Conservation (phyloP, 2,329 filamentous ascomycete genomes). For the Ophiosphaerella korrae region DNA sequence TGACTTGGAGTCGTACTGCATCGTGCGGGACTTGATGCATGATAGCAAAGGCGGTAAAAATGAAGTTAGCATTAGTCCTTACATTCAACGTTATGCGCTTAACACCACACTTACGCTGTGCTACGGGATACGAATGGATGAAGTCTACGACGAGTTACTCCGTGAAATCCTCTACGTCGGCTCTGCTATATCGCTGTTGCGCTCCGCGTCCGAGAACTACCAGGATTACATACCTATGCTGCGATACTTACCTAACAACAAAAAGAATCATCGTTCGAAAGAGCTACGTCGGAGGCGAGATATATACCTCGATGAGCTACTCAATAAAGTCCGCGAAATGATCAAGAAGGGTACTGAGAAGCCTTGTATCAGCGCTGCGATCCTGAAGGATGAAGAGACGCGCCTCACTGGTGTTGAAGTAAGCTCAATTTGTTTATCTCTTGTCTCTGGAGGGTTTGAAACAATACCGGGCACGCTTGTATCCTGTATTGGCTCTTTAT, state of each 20-base stretch:
- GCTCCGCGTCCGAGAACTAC: slow-evolving; percentile 59
- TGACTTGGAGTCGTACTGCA: slow-evolving; percentile 59
- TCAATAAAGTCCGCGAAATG: slow-evolving; percentile 59
- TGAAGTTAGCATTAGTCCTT: slow-evolving; percentile 56
- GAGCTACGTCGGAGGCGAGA: slow-evolving; percentile 56
- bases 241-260: slow-evolving; percentile 58
- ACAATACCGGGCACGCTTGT: slow-evolving; percentile 61
- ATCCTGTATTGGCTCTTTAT: slow-evolving; percentile 57
- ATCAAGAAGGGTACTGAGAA: slow-evolving; percentile 59
- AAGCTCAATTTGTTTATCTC: slow-evolving; percentile 58
- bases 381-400: slow-evolving; percentile 60
- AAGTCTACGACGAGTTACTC: slow-evolving; percentile 57
- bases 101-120: slow-evolving; percentile 62
- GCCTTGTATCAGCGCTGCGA: slow-evolving; percentile 60
- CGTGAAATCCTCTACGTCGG: slow-evolving; percentile 60
- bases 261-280: slow-evolving; percentile 55
- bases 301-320: slow-evolving; percentile 55
- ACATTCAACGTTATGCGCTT: slow-evolving; percentile 59
- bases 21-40: slow-evolving; percentile 53
- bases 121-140: slow-evolving; percentile 62
- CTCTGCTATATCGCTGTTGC: slow-evolving; percentile 57
- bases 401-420: slow-evolving; percentile 60
- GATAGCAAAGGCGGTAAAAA: slow-evolving; percentile 51
- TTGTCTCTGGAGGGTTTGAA: slow-evolving; percentile 61
- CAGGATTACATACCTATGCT: slow-evolving; percentile 60